Percentiles rank a stretch among this genome's conserved stretches.
Evolutionary conservation across 257 asterid species (phyloP).

Genomic region (Capsicum rhomboideum): DNA sequence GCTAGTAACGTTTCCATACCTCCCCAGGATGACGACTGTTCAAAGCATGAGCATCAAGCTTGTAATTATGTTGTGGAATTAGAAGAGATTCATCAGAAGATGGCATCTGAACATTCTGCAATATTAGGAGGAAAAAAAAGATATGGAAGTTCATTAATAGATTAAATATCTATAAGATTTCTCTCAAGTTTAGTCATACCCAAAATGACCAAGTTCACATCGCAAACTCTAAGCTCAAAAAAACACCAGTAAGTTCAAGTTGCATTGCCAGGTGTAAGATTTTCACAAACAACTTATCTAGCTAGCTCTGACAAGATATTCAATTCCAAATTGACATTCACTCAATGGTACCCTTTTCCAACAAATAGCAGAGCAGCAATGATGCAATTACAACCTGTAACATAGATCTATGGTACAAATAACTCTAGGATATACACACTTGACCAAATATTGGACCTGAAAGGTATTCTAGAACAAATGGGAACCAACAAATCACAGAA

Average conservation of each 20-base stretch:
- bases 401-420: neutral
- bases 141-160: neutral
- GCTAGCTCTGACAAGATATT: neutral
- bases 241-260: neutral
- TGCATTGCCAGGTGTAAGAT: neutral
- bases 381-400: neutral
- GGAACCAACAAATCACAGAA: neutral
- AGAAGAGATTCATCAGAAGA: constrained; percentile 73
- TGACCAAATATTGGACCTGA: neutral
- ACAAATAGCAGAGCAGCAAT: neutral
- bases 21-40: constrained; percentile 96
- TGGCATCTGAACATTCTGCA: constrained; percentile 53
- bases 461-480: neutral
- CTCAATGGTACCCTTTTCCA: neutral
- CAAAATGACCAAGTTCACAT: neutral
- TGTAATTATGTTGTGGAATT: constrained; percentile 94
- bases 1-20: constrained; percentile 32
- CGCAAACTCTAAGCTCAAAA: neutral
- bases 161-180: neutral
- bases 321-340: neutral
- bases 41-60: constrained; percentile 84
- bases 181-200: neutral
- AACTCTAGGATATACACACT: neutral
- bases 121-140: constrained; percentile 16
- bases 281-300: neutral